These are phyloP conservation scores for Monosporozyma servazzii DNA, from an alignment of 805 yeast species.

Conservation along the genomic window DNA sequence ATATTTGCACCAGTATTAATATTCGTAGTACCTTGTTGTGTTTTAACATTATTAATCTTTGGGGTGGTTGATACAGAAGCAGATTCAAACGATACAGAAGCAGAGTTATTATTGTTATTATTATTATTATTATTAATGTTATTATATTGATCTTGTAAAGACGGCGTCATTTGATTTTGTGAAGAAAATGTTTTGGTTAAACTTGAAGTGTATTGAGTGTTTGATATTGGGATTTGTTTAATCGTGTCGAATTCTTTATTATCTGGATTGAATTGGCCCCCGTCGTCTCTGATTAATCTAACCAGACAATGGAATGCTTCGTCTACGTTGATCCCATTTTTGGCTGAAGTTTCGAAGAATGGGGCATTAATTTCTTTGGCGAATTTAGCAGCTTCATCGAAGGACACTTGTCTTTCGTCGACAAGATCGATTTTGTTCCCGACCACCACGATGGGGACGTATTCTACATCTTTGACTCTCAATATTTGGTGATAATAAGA, in stretches of 20 bases:
- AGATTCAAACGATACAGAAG: neutral
- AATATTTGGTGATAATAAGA: slow-evolving; percentile 72
- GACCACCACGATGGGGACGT: slow-evolving; percentile 70
- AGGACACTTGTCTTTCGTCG: slow-evolving; percentile 63
- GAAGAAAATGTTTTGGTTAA: neutral
- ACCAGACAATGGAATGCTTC: slow-evolving; percentile 68
- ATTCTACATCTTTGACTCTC: slow-evolving; percentile 66
- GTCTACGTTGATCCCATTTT: slow-evolving; percentile 82
- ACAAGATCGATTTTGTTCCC: slow-evolving; percentile 79
- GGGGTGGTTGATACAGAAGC: neutral
- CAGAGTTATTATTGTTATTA: neutral
- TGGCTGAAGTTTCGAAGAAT: slow-evolving; percentile 89
- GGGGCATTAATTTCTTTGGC: slow-evolving; percentile 60
- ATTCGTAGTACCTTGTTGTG: neutral
- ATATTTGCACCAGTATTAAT: no score
- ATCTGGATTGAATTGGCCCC: slow-evolving; percentile 12
- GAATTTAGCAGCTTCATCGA: slow-evolving; percentile 51
- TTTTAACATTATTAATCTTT: neutral
- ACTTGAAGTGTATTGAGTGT: neutral
- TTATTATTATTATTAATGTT: no score
- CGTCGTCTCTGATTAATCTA: slow-evolving; percentile 41
- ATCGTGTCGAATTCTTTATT: neutral
- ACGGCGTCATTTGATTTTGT: neutral
- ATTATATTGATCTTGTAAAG: neutral
- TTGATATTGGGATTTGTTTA: neutral